These are phyloP conservation scores for Microdochium trichocladiopsis DNA, from an alignment of 2,329 filamentous ascomycete genomes.

Conservation along the genomic window DNA sequence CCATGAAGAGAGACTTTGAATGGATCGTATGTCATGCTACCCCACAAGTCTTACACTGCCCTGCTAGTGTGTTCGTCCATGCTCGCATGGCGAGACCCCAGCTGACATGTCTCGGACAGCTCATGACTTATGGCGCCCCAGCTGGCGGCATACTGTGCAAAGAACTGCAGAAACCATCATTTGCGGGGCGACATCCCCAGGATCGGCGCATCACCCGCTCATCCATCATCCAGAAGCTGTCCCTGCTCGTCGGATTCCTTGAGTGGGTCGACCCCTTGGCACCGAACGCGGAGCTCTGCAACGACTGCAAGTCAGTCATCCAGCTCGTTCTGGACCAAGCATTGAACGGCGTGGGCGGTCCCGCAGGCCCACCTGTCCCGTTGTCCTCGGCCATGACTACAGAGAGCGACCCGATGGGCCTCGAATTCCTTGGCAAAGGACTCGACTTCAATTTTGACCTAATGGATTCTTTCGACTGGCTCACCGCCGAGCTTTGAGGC, in stretches of 20 bases:
- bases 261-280: constrained; percentile 36
- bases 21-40: constrained; percentile 31
- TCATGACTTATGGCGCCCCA: constrained; percentile 37
- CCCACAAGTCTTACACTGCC: too few relatives aligned
- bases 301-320: constrained; percentile 31
- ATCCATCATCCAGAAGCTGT: constrained; percentile 37
- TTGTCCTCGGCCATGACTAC: background rate
- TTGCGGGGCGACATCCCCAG: constrained; percentile 18
- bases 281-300: constrained; percentile 35
- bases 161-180: constrained; percentile 31
- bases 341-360: constrained; percentile 27
- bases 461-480: constrained; percentile 35
- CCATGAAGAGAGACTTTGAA: constrained; percentile 35
- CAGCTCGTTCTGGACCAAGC: constrained; percentile 37
- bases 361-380: constrained; percentile 18
- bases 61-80: constrained; percentile 16
- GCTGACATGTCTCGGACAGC: constrained; percentile 18
- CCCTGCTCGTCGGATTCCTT: constrained; percentile 36
- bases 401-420: constrained; percentile 2
- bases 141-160: constrained; percentile 36
- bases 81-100: too few relatives aligned
- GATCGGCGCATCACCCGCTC: constrained; percentile 27
- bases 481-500: constrained; percentile 11
- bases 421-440: constrained; percentile 17
- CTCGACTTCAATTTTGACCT: constrained; percentile 32